Conservation (phyloP, 441 rosid genomes). For the Adansonia rubrostipa region DNA sequence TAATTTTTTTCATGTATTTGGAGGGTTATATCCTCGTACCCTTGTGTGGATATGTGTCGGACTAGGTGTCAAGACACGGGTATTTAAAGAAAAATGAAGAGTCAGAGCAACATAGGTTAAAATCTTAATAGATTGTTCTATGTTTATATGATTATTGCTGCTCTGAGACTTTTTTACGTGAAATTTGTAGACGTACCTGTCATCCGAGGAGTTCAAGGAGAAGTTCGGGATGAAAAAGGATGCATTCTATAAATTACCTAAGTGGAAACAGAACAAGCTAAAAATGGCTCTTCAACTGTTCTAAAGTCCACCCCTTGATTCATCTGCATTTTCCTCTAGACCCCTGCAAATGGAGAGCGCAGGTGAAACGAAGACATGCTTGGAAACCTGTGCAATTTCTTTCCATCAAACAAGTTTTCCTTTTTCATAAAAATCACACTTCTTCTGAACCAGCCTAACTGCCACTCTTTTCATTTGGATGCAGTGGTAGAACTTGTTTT, state of each 20-base stretch:
- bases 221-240: conserved; percentile 87
- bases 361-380: conserved; percentile 42
- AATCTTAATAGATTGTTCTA: neutral
- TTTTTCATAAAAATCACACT: conserved; percentile 13
- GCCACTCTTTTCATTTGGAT: conserved; percentile 22
- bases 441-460: conserved; percentile 15
- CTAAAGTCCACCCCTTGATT: conserved; percentile 19
- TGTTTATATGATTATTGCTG: conserved; percentile 3
- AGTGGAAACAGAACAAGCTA: conserved; percentile 99
- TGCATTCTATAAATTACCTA: conserved; percentile 84
- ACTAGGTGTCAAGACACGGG: no score
- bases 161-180: conserved; percentile 32
- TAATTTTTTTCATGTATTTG: no score
- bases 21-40: no score
- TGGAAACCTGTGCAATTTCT: conserved; percentile 38
- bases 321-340: conserved; percentile 32
- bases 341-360: conserved; percentile 37
- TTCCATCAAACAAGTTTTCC: neutral
- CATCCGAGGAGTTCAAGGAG: conserved; percentile 79
- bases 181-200: conserved; percentile 76
- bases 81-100: no score
- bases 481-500: conserved; percentile 39
- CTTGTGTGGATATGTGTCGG: no score
- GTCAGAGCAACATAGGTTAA: no score
- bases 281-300: conserved; percentile 75